phyloP scores from a whole-genome alignment of 306 rosid species.

The Potentilla sterilis region DNA sequence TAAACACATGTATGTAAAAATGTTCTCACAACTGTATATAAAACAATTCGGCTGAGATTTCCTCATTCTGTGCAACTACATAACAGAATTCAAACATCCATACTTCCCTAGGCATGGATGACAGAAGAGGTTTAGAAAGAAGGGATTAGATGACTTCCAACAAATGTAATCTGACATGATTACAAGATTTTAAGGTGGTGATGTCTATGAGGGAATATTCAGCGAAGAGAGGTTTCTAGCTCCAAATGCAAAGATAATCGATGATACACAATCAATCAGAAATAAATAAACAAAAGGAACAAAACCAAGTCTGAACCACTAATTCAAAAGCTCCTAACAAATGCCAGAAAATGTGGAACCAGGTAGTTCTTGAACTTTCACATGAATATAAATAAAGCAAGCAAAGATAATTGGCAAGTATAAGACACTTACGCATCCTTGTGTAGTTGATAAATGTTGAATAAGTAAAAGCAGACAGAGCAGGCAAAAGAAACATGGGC shows the following conservation, averaged over 20 bases:
- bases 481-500: slow-evolving; percentile 94
- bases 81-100: not conserved
- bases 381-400: not conserved
- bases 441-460: slow-evolving; percentile 53
- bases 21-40: not conserved
- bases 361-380: not conserved
- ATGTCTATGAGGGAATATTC: not conserved
- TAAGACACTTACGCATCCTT: slow-evolving; percentile 63
- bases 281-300: not conserved
- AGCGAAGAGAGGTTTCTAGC: not conserved
- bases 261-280: not conserved
- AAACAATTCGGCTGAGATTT: not conserved
- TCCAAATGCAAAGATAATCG: not conserved
- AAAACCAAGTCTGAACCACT: not conserved
- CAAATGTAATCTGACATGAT: not conserved
- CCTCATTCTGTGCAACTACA: not conserved
- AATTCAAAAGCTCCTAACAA: not conserved
- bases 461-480: slow-evolving; percentile 51
- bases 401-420: slow-evolving; percentile 3
- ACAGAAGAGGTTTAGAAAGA: not conserved
- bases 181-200: not conserved
- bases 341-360: not conserved
- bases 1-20: not conserved
- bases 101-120: not conserved
- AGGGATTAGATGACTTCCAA: not conserved